Evolutionary conservation across 352 stramenopile species (phyloP).

Genomic region (Phytophthora pinifolia): DNA sequence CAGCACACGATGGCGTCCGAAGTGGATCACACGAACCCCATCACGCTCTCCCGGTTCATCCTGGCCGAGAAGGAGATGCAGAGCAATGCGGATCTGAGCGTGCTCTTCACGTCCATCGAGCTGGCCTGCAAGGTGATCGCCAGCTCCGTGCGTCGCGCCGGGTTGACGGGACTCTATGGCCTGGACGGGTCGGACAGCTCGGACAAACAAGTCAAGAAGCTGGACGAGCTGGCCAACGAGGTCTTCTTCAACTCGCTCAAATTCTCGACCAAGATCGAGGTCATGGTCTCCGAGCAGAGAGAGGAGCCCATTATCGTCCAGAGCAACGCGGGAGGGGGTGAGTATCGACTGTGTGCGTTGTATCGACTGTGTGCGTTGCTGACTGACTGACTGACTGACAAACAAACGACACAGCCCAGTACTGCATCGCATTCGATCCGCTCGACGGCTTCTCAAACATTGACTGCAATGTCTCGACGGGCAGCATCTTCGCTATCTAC

Average conservation of each 20-base stretch:
- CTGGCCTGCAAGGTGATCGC: constrained; percentile 98
- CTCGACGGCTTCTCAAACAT: constrained; percentile 99
- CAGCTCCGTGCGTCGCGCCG: constrained; percentile 95
- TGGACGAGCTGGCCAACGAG: constrained; percentile 98
- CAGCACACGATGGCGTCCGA: constrained; percentile 26
- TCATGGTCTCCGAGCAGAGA: constrained; percentile 98
- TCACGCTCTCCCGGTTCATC: constrained; percentile 96
- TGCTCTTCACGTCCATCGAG: constrained; percentile 96
- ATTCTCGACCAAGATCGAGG: constrained; percentile 96
- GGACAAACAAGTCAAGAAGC: constrained; percentile 98
- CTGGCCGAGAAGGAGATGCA: constrained; percentile 91
- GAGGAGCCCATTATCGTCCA: constrained; percentile 97
- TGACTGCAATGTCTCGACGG: constrained; percentile 99
- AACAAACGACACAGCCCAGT: constrained; percentile 57
- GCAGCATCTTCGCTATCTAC: constrained; percentile 99
- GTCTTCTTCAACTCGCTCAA: constrained; percentile 97
- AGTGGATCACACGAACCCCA: constrained; percentile 82
- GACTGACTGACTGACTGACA: too few relatives aligned
- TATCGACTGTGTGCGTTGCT: too few relatives aligned
- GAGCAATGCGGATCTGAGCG: constrained; percentile 91
- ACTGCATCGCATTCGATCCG: constrained; percentile 98
- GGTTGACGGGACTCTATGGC: constrained; percentile 91
- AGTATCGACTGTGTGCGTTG: too few relatives aligned
- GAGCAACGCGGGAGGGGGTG: constrained; percentile 19
- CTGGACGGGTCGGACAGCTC: constrained; percentile 97